Base-by-base conservation (phyloP, 352 stramenopile species). In the Phytophthora macrochlamydospora region DNA sequence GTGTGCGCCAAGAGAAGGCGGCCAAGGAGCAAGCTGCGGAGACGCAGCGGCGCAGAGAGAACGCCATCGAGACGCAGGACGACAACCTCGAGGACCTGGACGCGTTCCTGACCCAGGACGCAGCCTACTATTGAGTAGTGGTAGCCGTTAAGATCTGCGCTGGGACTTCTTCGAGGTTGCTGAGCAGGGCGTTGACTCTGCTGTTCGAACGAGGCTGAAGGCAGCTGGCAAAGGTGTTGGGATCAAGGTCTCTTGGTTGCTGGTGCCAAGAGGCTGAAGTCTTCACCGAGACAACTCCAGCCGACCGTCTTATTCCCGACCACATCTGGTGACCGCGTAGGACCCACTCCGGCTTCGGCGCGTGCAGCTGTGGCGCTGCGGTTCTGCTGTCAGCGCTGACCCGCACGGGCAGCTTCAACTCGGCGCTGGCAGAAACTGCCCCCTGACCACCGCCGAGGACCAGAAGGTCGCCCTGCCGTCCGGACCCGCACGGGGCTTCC, bases 71-170 rank as follows among this genome's bases (percentile, higher is more conserved):
- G 62, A 76, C 75, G 28, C 55, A 68, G n/a, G 73, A 84, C 42
- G 61, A 42, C 30, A 71, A 86, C 32, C 46, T 87, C n/a, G 72
- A 78, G 4, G 76, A 91, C 51, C 73, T 93, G 49, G 85, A 91
- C 44, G 70, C 66, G 1, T 91, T 93, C 59, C 63, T 93, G 1
- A 73, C 71, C 1, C 63, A 83, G 14, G 84, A 93, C 49, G 81
- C 71, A 4, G 65, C 67, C 37, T 73, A 79, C 40, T 85, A 83
- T 51, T 91, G 65, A 62, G 13, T 0, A 14, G 13, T 54, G 51
- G 51, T 69, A 65, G 62, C 61, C 69, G 66, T 62, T 67, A 42
- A 38, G 54, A 33, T 64, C 18, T 24, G 18, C 18, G 18, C 18
- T 24, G 18, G 18, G 18, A 24, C 18, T 24, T 24, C 18, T 24